These are phyloP conservation scores for Arachnomyces sp. DNA, from an alignment of 2,329 filamentous ascomycete species.

Conservation along the genomic window DNA sequence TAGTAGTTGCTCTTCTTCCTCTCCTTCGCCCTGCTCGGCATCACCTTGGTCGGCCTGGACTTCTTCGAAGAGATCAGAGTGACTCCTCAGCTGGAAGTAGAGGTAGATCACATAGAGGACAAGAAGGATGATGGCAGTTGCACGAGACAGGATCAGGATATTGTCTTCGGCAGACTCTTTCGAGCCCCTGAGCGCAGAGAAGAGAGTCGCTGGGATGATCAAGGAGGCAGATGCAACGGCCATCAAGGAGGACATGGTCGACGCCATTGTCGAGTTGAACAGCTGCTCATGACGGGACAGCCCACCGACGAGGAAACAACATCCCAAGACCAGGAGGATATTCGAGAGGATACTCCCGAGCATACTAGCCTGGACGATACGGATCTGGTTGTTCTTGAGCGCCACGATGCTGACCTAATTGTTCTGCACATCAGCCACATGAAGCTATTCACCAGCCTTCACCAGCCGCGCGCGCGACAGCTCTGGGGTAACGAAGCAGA, in stretches of 20 bases:
- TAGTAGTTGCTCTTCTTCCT: constrained; percentile 45
- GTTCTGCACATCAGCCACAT: constrained; percentile 1
- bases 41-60: constrained; percentile 18
- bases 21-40: constrained; percentile 26
- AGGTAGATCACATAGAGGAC: constrained; percentile 69
- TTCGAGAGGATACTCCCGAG: constrained; percentile 93
- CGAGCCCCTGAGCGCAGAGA: constrained; percentile 48
- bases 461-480: too few relatives aligned
- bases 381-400: constrained; percentile 73
- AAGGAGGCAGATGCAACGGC: constrained; percentile 66
- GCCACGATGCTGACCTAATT: constrained; percentile 82
- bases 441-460: neutral
- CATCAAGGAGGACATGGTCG: constrained; percentile 59
- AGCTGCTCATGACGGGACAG: constrained; percentile 60
- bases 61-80: constrained; percentile 63
- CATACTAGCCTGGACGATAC: constrained; percentile 97
- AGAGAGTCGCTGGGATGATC: constrained; percentile 69
- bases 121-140: constrained; percentile 67
- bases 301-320: constrained; percentile 71
- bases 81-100: constrained; percentile 67
- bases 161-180: constrained; percentile 38
- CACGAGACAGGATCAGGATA: constrained; percentile 64
- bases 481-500: constrained; percentile 28
- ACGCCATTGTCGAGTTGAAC: constrained; percentile 44
- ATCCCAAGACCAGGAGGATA: constrained; percentile 75